Percentiles rank a stretch among this genome's conserved stretches.
These are phyloP conservation scores for Cladochytrium tenue DNA, from an alignment of 371 early-diverging fungal genomes.

Conservation along the genomic window DNA sequence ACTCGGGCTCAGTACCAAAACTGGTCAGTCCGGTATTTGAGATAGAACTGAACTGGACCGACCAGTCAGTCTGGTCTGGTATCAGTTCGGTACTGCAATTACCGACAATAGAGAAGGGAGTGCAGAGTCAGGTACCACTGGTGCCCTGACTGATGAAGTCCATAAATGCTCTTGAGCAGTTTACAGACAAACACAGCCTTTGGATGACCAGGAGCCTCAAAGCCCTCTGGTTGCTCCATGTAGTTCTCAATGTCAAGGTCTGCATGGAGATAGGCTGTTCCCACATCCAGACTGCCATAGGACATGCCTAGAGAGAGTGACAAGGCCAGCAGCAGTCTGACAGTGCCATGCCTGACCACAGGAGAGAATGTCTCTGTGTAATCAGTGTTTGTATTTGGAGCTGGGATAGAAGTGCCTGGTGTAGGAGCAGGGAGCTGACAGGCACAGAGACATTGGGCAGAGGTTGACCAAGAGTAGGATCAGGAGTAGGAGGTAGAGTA, in stretches of 20 bases:
- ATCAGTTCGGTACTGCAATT: too few relatives aligned
- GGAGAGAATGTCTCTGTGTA: neutral
- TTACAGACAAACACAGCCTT: constrained; percentile 3
- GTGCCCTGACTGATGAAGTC: constrained; percentile 16
- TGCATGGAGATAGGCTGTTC: neutral
- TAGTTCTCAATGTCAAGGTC: neutral
- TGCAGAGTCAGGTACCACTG: constrained; percentile 15
- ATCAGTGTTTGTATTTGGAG: too few relatives aligned
- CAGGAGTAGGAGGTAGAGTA: too few relatives aligned
- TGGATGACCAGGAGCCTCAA: neutral
- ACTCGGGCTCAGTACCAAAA: too few relatives aligned
- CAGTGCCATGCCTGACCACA: neutral
- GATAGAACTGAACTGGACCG: too few relatives aligned
- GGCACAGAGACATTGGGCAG: too few relatives aligned
- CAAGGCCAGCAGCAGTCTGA: neutral
- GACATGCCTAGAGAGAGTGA: neutral
- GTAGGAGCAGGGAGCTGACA: too few relatives aligned
- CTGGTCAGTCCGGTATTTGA: too few relatives aligned
- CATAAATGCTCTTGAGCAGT: constrained; percentile 13
- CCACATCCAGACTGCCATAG: neutral
- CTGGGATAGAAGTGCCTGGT: too few relatives aligned
- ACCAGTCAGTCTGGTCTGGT: too few relatives aligned
- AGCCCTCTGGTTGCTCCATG: neutral
- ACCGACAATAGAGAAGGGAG: too few relatives aligned
- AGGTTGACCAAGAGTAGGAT: too few relatives aligned